Evolutionary conservation across 768 basidiomycete species (phyloP).

Genomic region (Lactifluus piperatus): DNA sequence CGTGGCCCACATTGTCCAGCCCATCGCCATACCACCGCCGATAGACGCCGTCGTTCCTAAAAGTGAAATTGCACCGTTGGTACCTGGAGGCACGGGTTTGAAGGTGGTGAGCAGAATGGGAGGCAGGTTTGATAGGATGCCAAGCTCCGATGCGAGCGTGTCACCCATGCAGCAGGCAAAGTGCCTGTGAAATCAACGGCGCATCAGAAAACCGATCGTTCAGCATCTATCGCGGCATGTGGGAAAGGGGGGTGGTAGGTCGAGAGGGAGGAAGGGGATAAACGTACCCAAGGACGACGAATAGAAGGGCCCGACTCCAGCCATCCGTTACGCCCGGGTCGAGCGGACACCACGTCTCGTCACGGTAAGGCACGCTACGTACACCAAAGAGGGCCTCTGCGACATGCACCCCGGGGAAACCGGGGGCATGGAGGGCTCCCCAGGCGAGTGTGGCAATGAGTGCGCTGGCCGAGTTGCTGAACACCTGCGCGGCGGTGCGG

Average conservation of each 20-base stretch:
- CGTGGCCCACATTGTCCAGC: constrained; percentile 45
- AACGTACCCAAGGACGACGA: constrained; percentile 56
- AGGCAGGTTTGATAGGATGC: constrained; percentile 63
- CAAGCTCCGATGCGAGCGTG: constrained; percentile 88
- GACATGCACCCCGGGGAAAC: constrained; percentile 25
- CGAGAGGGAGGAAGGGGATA: constrained; percentile 4
- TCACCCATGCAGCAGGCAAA: constrained; percentile 87
- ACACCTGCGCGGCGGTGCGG: constrained; percentile 70
- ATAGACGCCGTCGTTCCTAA: constrained; percentile 69
- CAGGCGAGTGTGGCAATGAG: constrained; percentile 51
- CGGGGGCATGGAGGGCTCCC: constrained; percentile 49
- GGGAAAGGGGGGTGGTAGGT: neutral
- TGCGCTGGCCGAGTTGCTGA: constrained; percentile 70
- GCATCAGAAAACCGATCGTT: neutral
- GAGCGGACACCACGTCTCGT: constrained; percentile 53
- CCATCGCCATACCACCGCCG: constrained; percentile 66
- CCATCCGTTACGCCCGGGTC: constrained; percentile 36
- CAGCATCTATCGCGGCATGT: neutral
- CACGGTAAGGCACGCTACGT: constrained; percentile 28
- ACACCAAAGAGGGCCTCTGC: constrained; percentile 17
- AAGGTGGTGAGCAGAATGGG: constrained; percentile 77
- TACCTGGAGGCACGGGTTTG: constrained; percentile 71
- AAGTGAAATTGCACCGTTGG: constrained; percentile 79
- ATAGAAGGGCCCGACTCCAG: constrained; percentile 53
- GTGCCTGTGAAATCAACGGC: constrained; percentile 43